Conservation (phyloP, 2,329 filamentous ascomycete species). For the Paraphoma chrysanthemicola region DNA sequence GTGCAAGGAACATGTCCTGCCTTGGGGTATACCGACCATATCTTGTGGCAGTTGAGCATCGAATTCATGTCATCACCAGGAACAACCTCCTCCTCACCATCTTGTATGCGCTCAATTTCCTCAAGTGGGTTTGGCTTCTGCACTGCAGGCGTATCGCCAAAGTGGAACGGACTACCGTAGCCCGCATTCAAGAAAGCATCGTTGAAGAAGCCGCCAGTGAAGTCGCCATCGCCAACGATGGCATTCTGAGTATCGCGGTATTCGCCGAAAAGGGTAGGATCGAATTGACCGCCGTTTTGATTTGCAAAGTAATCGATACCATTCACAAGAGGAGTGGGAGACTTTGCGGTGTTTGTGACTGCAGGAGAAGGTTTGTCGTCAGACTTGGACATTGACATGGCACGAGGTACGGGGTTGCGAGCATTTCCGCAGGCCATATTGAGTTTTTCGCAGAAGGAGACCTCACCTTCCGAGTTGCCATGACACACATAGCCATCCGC, state of each 20-base stretch:
- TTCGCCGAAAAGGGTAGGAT: slow-evolving; percentile 88
- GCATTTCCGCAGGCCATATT: slow-evolving; percentile 63
- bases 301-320: slow-evolving; percentile 77
- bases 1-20: neutral
- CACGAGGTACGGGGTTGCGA: slow-evolving; percentile 60
- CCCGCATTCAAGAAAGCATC: slow-evolving; percentile 82
- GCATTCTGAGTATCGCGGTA: slow-evolving; percentile 91
- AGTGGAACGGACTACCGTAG: slow-evolving; percentile 82
- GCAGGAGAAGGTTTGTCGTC: slow-evolving; percentile 48
- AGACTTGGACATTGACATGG: slow-evolving; percentile 54
- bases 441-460: slow-evolving; percentile 63
- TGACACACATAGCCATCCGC: slow-evolving; percentile 55
- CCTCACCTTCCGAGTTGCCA: slow-evolving; percentile 58
- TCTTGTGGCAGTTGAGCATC: slow-evolving; percentile 84
- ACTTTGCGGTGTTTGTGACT: slow-evolving; percentile 40
- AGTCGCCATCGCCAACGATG: slow-evolving; percentile 71
- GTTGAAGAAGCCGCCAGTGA: slow-evolving; percentile 72
- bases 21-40: slow-evolving; percentile 73
- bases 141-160: slow-evolving; percentile 54
- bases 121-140: slow-evolving; percentile 72
- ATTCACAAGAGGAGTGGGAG: slow-evolving; percentile 46
- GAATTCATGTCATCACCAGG: slow-evolving; percentile 66
- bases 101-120: slow-evolving; percentile 77
- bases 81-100: slow-evolving; percentile 71
- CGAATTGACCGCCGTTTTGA: slow-evolving; percentile 85